Percentiles rank a stretch among this genome's conserved stretches.
These are phyloP conservation scores for Saposhnikovia divaricata DNA, from an alignment of 129 eudicot species.

Conservation along the genomic window DNA sequence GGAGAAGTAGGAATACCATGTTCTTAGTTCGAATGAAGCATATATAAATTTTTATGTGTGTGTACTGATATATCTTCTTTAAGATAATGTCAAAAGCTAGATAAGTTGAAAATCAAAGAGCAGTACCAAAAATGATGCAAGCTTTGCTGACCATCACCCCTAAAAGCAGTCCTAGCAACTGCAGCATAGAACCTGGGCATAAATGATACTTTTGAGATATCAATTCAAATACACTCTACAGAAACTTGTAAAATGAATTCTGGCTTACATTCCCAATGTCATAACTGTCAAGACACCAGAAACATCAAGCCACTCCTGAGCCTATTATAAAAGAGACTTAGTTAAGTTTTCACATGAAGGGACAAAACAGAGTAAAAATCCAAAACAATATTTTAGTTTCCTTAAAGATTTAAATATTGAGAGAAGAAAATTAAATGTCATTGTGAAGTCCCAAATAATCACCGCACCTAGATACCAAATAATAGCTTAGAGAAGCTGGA, in stretches of 20 bases:
- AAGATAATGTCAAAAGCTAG: neutral
- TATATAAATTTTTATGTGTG: neutral
- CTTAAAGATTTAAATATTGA: neutral
- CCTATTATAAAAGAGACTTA: constrained; percentile 34
- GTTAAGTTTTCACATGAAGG: constrained; percentile 11
- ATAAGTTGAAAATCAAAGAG: neutral
- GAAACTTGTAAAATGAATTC: constrained; percentile 2
- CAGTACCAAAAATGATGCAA: constrained; percentile 94
- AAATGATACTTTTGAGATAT: constrained; percentile 2
- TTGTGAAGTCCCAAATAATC: neutral
- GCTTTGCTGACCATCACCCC: constrained; percentile 91
- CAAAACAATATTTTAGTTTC: neutral
- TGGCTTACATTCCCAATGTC: constrained; percentile 94
- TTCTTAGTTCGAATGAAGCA: neutral
- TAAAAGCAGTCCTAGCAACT: constrained; percentile 87
- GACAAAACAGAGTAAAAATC: neutral
- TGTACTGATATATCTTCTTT: neutral
- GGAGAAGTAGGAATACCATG: neutral
- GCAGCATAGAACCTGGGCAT: constrained; percentile 83
- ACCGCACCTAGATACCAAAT: neutral
- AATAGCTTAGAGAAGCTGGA: neutral
- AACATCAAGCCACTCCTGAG: constrained; percentile 78
- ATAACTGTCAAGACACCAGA: constrained; percentile 96
- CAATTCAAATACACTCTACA: constrained; percentile 12
- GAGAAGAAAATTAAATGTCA: neutral